Percentiles rank a stretch among this genome's conserved stretches.
These are phyloP conservation scores for Penicillium ochrochloron DNA, from an alignment of 495 filamentous ascomycete genomes.

Conservation along the genomic window DNA sequence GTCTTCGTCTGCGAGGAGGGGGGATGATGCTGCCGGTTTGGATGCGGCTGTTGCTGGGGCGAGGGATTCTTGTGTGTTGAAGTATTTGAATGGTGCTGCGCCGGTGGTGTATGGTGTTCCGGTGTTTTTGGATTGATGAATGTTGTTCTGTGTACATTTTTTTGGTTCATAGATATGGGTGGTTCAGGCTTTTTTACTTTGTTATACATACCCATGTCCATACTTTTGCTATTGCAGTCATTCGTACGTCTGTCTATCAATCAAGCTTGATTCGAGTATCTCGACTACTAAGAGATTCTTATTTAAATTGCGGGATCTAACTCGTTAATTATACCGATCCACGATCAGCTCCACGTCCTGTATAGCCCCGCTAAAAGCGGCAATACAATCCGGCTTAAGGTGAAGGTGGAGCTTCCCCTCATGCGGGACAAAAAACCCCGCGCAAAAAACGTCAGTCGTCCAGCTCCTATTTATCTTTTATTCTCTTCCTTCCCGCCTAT, in stretches of 20 bases:
- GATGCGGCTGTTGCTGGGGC: slow-evolving; percentile 80
- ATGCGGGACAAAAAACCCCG: slow-evolving; percentile 35
- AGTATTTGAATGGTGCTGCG: slow-evolving; percentile 90
- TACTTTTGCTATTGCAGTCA: neutral
- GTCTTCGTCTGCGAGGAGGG: neutral
- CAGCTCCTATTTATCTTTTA: slow-evolving; percentile 15
- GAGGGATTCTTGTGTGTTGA: slow-evolving; percentile 75
- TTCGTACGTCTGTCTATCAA: neutral
- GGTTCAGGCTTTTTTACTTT: neutral
- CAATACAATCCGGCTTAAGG: slow-evolving; percentile 7
- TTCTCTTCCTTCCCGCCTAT: neutral
- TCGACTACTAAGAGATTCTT: neutral
- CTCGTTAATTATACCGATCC: neutral
- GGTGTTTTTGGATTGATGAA: slow-evolving; percentile 65
- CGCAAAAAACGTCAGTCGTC: slow-evolving; percentile 21
- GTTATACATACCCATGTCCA: neutral
- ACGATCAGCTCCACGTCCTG: neutral
- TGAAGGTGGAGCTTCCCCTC: slow-evolving; percentile 33
- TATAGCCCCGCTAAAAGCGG: slow-evolving; percentile 6
- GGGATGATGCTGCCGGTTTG: slow-evolving; percentile 46
- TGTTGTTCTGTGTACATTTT: slow-evolving; percentile 5
- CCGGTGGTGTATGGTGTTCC: slow-evolving; percentile 94
- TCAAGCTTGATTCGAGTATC: neutral
- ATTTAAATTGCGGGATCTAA: neutral
- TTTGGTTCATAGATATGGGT: slow-evolving; percentile 1